Percentiles rank a stretch among this genome's conserved stretches.
Conservation (phyloP, 371 early-diverging fungal species). For the Haplosporangium sp. region DNA sequence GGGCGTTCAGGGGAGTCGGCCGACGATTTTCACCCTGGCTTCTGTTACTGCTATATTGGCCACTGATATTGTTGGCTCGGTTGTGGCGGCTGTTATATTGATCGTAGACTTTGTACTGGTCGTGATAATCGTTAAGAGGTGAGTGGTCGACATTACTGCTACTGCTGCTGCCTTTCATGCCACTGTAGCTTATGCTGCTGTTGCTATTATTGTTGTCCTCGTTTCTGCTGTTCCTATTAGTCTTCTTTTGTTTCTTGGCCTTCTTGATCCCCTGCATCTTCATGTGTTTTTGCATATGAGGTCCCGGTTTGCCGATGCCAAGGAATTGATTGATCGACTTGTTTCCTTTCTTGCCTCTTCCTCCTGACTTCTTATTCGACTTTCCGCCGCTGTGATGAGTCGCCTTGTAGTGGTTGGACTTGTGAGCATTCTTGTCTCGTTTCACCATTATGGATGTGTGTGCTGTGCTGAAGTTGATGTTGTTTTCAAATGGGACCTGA, state of each 20-base stretch:
- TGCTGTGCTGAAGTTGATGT: background rate
- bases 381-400: constrained; percentile 28
- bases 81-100: too few relatives aligned
- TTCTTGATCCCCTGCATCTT: constrained; percentile 20
- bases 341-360: constrained; percentile 30
- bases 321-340: constrained; percentile 47
- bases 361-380: constrained; percentile 34
- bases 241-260: background rate
- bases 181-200: background rate
- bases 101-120: too few relatives aligned
- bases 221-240: background rate
- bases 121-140: too few relatives aligned
- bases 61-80: too few relatives aligned
- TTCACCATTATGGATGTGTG: constrained; percentile 21
- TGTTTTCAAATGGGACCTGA: too few relatives aligned
- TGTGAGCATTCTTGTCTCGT: constrained; percentile 38
- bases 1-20: too few relatives aligned
- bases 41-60: too few relatives aligned
- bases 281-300: constrained; percentile 26
- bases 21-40: too few relatives aligned
- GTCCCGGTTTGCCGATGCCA: constrained; percentile 44
- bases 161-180: background rate
- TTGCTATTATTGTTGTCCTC: background rate
- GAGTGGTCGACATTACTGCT: background rate
- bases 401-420: constrained; percentile 42